A percentile compares a stretch with the other conserved stretches of the same genome.
phyloP scores from a whole-genome alignment of 257 asterid species.

The Hygrophila difformis region DNA sequence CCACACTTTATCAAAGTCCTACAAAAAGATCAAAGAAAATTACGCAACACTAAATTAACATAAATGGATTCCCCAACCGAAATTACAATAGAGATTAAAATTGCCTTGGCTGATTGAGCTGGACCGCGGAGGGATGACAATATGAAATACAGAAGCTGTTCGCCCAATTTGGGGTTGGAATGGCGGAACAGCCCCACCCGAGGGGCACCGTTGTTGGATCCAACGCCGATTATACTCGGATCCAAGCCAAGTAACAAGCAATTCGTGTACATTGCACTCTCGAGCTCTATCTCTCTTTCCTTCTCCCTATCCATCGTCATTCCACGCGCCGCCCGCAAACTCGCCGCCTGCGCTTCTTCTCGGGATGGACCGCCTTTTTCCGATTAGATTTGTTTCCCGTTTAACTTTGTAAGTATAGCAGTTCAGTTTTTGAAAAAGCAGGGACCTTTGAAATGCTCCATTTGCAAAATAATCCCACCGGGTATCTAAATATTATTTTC shows the following conservation, averaged over 20 bases:
- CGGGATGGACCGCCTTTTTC: conserved; percentile 19
- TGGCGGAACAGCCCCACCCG: conserved; percentile 94
- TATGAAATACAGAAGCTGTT: conserved; percentile 91
- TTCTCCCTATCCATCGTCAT: conserved; percentile 99
- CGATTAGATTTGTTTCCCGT: conserved; percentile 28
- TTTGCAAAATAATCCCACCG: too few species aligned
- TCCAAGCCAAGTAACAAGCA: conserved; percentile 93
- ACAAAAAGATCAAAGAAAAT: conserved; percentile 16
- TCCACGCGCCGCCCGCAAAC: conserved; percentile 26
- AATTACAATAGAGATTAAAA: neutral
- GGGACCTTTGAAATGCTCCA: too few species aligned
- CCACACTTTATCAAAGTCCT: conserved; percentile 99
- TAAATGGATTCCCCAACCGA: neutral
- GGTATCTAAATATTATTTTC: too few species aligned
- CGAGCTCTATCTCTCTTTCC: conserved; percentile 98
- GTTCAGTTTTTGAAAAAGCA: conserved; percentile 13
- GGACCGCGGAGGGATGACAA: conserved; percentile 96
- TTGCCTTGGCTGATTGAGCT: conserved; percentile 84
- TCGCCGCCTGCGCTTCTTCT: conserved; percentile 17
- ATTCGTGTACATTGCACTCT: conserved; percentile 99
- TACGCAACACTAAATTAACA: conserved; percentile 13
- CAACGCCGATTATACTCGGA: conserved; percentile 86
- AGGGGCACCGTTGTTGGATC: conserved; percentile 74
- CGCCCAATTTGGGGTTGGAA: conserved; percentile 97
- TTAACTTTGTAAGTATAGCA: conserved; percentile 11